phyloP scores from a whole-genome alignment of 192 early-diverging fungal genomes.

The Coemansia sp. region DNA sequence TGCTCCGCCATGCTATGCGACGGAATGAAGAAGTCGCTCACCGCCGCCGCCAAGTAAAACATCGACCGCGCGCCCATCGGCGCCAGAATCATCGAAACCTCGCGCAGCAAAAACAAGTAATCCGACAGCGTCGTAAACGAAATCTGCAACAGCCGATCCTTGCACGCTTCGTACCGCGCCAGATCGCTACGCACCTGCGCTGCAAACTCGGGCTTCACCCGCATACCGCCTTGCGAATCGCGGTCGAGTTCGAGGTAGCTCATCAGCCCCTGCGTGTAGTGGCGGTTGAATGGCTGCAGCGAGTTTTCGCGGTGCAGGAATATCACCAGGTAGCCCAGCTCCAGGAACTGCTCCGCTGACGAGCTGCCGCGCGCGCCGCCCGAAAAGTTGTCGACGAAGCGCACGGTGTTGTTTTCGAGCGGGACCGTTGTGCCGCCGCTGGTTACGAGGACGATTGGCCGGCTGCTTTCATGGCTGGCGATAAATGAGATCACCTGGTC shows the following conservation, averaged over 20 bases:
- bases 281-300: conserved; percentile 87
- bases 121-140: conserved; percentile 89
- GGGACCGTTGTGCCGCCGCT: conserved; percentile 96
- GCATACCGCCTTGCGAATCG: conserved; percentile 57
- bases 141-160: conserved; percentile 69
- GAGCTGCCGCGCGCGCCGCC: conserved; percentile 93
- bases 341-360: conserved; percentile 92
- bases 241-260: conserved; percentile 76
- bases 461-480: conserved; percentile 49
- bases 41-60: conserved; percentile 97
- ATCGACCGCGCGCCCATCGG: conserved; percentile 68
- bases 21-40: conserved; percentile 98
- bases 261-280: conserved; percentile 89
- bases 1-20: conserved; percentile 90
- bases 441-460: conserved; percentile 85
- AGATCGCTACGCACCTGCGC: conserved; percentile 64
- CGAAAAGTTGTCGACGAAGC: conserved; percentile 99
- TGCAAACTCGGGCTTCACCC: conserved; percentile 68
- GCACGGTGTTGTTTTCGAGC: conserved; percentile 92
- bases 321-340: conserved; percentile 90
- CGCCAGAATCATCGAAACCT: conserved; percentile 67
- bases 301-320: conserved; percentile 94
- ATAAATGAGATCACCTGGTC: conserved; percentile 60
- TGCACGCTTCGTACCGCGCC: conserved; percentile 63
- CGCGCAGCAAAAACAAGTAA: conserved; percentile 87